Percentiles rank a stretch among this genome's conserved stretches.
phyloP scores from a whole-genome alignment of 805 yeast genomes.

The Nakazawaea populi region DNA sequence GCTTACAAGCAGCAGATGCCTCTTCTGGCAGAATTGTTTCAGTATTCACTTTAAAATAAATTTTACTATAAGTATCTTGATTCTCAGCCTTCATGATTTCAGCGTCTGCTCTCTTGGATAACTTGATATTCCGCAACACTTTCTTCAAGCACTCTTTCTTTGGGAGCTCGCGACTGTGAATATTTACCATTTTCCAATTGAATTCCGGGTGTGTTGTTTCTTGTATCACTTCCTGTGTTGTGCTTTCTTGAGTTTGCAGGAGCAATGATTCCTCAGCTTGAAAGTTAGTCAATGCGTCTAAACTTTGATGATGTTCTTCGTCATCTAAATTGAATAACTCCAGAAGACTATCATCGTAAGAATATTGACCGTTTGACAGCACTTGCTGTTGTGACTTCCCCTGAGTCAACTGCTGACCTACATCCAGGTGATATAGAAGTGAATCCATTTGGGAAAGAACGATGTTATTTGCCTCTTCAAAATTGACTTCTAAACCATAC shows the following conservation, averaged over 20 bases:
- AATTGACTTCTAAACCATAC: neutral
- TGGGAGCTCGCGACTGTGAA: neutral
- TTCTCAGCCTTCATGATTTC: slow-evolving; percentile 26
- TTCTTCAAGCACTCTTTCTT: neutral
- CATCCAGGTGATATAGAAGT: neutral
- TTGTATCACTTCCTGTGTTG: neutral
- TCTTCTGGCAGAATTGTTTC: neutral
- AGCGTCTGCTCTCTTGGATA: slow-evolving; percentile 8
- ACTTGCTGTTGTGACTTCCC: neutral
- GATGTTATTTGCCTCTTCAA: neutral
- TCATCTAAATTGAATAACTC: neutral
- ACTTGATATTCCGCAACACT: neutral
- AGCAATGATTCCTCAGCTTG: neutral
- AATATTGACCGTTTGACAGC: neutral
- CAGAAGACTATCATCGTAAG: neutral
- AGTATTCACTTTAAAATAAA: neutral
- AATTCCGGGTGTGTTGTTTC: neutral
- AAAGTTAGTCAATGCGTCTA: neutral
- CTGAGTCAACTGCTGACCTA: neutral
- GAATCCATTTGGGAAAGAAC: neutral
- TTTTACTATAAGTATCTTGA: slow-evolving; percentile 5
- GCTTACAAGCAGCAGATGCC: neutral
- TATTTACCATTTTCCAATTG: neutral
- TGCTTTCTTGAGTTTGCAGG: neutral
- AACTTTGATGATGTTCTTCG: neutral